Conservation (phyloP, 306 rosid genomes). For the Leucaena leucocephala region DNA sequence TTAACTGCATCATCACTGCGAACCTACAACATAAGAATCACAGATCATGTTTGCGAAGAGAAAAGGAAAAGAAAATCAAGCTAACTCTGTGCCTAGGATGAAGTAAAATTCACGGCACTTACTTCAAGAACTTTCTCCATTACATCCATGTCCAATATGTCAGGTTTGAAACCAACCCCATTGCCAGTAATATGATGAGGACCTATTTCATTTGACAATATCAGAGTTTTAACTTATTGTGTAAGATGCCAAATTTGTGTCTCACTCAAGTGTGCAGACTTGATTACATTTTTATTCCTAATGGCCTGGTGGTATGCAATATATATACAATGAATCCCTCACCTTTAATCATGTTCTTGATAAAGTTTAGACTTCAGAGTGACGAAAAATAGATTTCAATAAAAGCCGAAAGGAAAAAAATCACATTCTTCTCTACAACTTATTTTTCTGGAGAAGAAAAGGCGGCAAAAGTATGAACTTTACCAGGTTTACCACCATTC, state of each 20-base stretch:
- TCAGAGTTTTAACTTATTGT: constrained; percentile 27
- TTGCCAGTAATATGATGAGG: constrained; percentile 90
- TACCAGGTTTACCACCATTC: constrained; percentile 84
- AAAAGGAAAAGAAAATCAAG: constrained; percentile 7
- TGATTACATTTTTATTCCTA: neutral
- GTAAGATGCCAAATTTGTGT: neutral
- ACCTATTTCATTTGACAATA: constrained; percentile 50
- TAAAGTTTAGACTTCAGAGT: neutral
- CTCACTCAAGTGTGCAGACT: neutral
- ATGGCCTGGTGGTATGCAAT: neutral
- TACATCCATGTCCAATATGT: constrained; percentile 92
- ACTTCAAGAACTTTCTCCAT: constrained; percentile 95
- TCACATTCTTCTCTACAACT: neutral
- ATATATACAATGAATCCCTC: neutral
- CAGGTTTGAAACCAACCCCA: constrained; percentile 96
- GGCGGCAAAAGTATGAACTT: neutral
- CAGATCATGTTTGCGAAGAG: constrained; percentile 31
- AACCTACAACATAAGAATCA: constrained; percentile 55
- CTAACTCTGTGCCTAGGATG: constrained; percentile 13
- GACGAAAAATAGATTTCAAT: neutral
- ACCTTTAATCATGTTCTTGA: neutral
- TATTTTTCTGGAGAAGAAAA: neutral
- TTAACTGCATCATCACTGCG: constrained; percentile 88
- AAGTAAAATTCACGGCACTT: constrained; percentile 33
- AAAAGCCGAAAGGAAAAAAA: no score